These are phyloP conservation scores for Orychophragmus violaceus DNA, from an alignment of 345 rosid species.

Conservation along the genomic window DNA sequence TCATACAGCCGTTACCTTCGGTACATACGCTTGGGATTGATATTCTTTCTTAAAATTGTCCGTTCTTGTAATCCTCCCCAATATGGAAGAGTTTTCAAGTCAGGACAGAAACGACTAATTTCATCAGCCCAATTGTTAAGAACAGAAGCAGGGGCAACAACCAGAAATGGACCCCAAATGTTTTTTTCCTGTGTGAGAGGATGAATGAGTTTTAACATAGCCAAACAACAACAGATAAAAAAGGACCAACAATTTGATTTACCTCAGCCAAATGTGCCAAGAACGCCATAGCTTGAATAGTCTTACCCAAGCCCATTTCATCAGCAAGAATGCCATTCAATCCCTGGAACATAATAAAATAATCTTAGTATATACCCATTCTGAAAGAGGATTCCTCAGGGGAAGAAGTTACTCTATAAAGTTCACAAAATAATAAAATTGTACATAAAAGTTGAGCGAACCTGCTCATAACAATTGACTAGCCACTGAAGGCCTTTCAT, in stretches of 20 bases:
- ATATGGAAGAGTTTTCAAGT: constrained; percentile 94
- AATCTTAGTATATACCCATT: no score
- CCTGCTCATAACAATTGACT: constrained; percentile 99
- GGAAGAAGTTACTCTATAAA: no score
- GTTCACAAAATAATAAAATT: neutral
- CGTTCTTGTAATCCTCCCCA: constrained; percentile 99
- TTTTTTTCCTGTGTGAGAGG: constrained; percentile 73
- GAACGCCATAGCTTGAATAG: constrained; percentile 99
- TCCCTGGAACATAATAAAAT: constrained; percentile 52
- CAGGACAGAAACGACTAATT: constrained; percentile 95
- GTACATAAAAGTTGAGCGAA: constrained; percentile 16
- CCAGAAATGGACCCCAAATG: constrained; percentile 99
- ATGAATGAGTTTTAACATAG: constrained; percentile 22
- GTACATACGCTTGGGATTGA: constrained; percentile 96
- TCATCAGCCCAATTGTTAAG: constrained; percentile 99
- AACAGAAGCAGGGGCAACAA: constrained; percentile 99
- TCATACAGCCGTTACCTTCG: constrained; percentile 52
- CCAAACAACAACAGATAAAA: constrained; percentile 4
- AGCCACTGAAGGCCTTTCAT: constrained; percentile 99
- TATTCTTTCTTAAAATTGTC: constrained; percentile 78
- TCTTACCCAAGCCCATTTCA: constrained; percentile 99
- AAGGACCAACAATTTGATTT: constrained; percentile 21
- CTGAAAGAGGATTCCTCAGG: no score
- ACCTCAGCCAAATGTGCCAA: constrained; percentile 99
- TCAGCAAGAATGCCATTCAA: constrained; percentile 99